A percentile compares a stretch with the other conserved stretches of the same genome.
These are phyloP conservation scores for Hypoxylon sp. DNA, from an alignment of 2,329 filamentous ascomycete species.

Conservation along the genomic window DNA sequence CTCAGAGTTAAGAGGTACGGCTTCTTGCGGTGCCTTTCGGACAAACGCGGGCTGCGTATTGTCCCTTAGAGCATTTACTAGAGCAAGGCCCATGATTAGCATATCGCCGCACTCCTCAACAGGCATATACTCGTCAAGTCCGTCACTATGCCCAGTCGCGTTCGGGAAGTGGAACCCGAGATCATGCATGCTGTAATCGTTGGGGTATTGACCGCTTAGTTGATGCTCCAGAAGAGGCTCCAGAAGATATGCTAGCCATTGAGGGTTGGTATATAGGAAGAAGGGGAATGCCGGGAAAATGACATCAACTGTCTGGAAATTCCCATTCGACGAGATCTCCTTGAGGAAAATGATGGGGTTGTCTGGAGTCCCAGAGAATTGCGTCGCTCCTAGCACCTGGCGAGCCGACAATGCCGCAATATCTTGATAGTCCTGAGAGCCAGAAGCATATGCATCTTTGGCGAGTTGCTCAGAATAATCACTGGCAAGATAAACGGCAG, in stretches of 20 bases:
- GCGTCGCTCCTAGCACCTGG: constrained; percentile 84
- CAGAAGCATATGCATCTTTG: constrained; percentile 79
- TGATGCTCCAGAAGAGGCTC: constrained; percentile 87
- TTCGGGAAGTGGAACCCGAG: constrained; percentile 81
- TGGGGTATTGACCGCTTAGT: constrained; percentile 86
- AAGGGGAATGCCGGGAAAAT: constrained; percentile 90
- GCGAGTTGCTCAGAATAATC: constrained; percentile 82
- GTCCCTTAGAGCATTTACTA: constrained; percentile 81
- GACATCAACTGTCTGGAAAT: constrained; percentile 88
- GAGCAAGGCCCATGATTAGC: constrained; percentile 82
- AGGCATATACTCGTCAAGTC: constrained; percentile 80
- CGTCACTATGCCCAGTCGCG: constrained; percentile 79
- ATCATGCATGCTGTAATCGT: constrained; percentile 85
- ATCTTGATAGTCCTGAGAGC: constrained; percentile 81
- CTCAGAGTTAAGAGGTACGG: constrained; percentile 33
- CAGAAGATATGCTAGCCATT: constrained; percentile 83
- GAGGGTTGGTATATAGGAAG: constrained; percentile 87
- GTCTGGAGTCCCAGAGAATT: constrained; percentile 80
- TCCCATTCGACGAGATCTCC: constrained; percentile 88
- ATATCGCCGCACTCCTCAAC: constrained; percentile 83
- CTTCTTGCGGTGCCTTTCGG: constrained; percentile 58
- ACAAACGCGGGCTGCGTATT: constrained; percentile 70
- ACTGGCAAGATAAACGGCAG: constrained; percentile 73
- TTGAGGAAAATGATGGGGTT: constrained; percentile 84
- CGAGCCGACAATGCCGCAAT: constrained; percentile 84